phyloP scores from a whole-genome alignment of 1,284 basidiomycete species.

The Cryptococcus neoformans region DNA sequence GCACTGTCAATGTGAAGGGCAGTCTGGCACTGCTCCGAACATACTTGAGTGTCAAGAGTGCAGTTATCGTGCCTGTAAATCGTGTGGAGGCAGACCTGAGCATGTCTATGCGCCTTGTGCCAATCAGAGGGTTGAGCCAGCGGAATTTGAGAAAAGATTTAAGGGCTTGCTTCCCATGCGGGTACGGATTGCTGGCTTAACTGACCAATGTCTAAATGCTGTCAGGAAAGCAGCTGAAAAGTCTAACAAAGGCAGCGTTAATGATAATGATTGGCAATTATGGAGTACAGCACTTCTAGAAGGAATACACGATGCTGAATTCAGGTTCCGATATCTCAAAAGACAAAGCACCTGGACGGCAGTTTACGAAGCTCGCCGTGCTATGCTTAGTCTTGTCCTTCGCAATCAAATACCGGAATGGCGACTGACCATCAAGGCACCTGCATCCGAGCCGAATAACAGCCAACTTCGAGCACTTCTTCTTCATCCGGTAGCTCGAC shows the following conservation, averaged over 20 bases:
- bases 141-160: constrained; percentile 67
- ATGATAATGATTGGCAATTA: constrained; percentile 57
- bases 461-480: constrained; percentile 73
- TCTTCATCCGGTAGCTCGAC: constrained; percentile 72
- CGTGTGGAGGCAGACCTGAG: constrained; percentile 85
- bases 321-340: constrained; percentile 80
- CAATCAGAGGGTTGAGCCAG: constrained; percentile 57
- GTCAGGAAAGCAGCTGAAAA: constrained; percentile 49
- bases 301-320: constrained; percentile 59
- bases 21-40: constrained; percentile 67
- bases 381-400: constrained; percentile 71
- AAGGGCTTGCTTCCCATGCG: constrained; percentile 87
- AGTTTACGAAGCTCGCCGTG: constrained; percentile 69
- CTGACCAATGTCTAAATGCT: constrained; percentile 56
- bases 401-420: constrained; percentile 78
- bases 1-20: constrained; percentile 85
- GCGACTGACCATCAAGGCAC: constrained; percentile 73
- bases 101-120: constrained; percentile 60
- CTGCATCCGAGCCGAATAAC: constrained; percentile 68
- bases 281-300: constrained; percentile 70
- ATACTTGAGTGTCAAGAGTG: constrained; percentile 74
- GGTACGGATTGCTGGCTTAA: constrained; percentile 60
- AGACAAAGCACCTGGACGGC: constrained; percentile 85
- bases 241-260: constrained; percentile 36
- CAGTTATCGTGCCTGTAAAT: constrained; percentile 72